These are phyloP conservation scores for Fusarium multiceps DNA, from an alignment of 2,329 filamentous ascomycete species.

Conservation along the genomic window DNA sequence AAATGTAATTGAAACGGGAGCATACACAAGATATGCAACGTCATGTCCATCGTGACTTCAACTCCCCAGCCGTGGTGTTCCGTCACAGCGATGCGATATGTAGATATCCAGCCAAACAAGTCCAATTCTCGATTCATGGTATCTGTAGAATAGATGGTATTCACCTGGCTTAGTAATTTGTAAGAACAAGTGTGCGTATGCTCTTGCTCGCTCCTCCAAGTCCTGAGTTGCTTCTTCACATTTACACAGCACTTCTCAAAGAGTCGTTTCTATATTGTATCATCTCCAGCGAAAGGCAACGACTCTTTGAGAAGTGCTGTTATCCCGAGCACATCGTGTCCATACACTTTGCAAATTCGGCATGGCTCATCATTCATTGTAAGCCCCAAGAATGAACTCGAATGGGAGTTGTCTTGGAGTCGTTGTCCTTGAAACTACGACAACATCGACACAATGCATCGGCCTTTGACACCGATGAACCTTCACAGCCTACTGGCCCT, in stretches of 20 bases:
- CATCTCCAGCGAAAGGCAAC: no score
- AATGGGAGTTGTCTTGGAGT: neutral
- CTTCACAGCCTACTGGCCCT: neutral
- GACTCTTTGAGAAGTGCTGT: neutral
- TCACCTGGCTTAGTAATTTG: neutral
- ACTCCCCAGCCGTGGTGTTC: neutral
- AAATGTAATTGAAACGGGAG: neutral
- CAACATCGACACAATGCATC: neutral
- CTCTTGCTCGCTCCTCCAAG: neutral
- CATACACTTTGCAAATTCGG: neutral
- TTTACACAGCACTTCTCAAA: neutral
- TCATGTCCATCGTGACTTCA: neutral
- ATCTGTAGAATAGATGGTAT: neutral
- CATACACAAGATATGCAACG: neutral
- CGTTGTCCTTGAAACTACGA: accelerated
- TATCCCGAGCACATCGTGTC: neutral
- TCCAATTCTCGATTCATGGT: neutral
- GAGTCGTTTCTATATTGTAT: no score
- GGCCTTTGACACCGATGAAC: neutral
- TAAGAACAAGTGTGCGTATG: neutral
- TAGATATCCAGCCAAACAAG: neutral
- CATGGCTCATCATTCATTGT: neutral
- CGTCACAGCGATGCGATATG: neutral
- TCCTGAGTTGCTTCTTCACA: neutral
- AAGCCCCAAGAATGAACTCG: neutral